Percentiles rank a stretch among this genome's conserved stretches.
Evolutionary conservation across 2,329 filamentous ascomycete genomes (phyloP).

Genomic region (Phoma sp.): DNA sequence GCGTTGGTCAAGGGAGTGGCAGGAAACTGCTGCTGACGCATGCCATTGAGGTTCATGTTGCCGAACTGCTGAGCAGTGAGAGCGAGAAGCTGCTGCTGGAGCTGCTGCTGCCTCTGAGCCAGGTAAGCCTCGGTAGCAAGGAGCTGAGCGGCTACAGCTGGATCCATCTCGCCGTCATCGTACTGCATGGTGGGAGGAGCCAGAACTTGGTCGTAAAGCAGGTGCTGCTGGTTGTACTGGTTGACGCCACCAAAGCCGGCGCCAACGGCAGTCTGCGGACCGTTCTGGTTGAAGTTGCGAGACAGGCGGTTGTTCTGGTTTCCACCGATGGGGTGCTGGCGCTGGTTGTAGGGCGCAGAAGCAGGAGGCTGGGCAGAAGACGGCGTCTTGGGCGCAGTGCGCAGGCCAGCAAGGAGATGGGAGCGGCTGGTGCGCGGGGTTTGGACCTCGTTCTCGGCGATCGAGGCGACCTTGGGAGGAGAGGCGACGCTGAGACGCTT

Average conservation of each 20-base stretch:
- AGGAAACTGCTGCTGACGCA: slow-evolving; percentile 56
- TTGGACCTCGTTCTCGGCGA: slow-evolving; percentile 70
- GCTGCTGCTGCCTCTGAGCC: slow-evolving; percentile 90
- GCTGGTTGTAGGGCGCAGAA: slow-evolving; percentile 66
- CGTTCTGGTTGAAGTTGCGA: slow-evolving; percentile 50
- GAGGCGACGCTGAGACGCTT: slow-evolving; percentile 86
- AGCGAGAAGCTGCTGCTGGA: slow-evolving; percentile 88
- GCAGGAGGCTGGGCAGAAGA: slow-evolving; percentile 68
- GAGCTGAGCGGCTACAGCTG: slow-evolving; percentile 83
- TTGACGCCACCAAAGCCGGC: slow-evolving; percentile 57
- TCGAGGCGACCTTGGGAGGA: slow-evolving; percentile 68
- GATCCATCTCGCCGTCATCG: slow-evolving; percentile 76
- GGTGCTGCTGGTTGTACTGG: slow-evolving; percentile 48
- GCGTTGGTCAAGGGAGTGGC: slow-evolving; percentile 62
- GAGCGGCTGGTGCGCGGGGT: slow-evolving; percentile 90
- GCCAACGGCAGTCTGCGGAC: slow-evolving; percentile 66
- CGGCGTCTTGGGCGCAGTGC: slow-evolving; percentile 89
- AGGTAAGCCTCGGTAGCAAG: slow-evolving; percentile 91
- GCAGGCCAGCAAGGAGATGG: slow-evolving; percentile 88
- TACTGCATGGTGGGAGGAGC: slow-evolving; percentile 82
- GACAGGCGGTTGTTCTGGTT: slow-evolving; percentile 52
- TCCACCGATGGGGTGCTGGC: slow-evolving; percentile 51
- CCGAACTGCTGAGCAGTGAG: slow-evolving; percentile 65
- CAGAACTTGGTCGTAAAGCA: slow-evolving; percentile 82
- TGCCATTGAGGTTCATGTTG: slow-evolving; percentile 69